phyloP scores from a whole-genome alignment of 768 basidiomycete genomes.

The Boletus pseudo-olivaceus region DNA sequence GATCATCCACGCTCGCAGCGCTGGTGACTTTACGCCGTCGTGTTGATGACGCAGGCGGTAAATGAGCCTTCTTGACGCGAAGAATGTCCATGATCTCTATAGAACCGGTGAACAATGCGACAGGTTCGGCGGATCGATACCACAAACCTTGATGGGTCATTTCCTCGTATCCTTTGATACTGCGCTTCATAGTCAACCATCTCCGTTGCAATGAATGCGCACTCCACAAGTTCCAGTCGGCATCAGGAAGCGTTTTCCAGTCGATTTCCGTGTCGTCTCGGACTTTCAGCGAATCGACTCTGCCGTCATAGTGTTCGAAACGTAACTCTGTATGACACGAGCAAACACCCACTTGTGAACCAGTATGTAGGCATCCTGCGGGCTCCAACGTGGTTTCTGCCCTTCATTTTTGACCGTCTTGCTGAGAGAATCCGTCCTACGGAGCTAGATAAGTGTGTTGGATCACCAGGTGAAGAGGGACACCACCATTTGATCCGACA shows the following conservation, averaged over 20 bases:
- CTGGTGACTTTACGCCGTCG: slow-evolving; percentile 52
- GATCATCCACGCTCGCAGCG: slow-evolving; percentile 46
- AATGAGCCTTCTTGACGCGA: slow-evolving; percentile 65
- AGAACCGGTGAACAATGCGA: slow-evolving; percentile 7
- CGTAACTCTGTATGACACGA: background rate
- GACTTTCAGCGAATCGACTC: slow-evolving; percentile 71
- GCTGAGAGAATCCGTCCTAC: slow-evolving; percentile 73
- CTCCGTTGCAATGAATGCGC: slow-evolving; percentile 74
- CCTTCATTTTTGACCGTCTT: slow-evolving; percentile 73
- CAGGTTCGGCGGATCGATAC: background rate
- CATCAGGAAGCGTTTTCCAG: slow-evolving; percentile 74
- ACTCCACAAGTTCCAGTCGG: slow-evolving; percentile 83
- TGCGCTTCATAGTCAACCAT: slow-evolving; percentile 76
- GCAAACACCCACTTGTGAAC: slow-evolving; percentile 61
- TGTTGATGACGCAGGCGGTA: slow-evolving; percentile 39
- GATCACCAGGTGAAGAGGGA: slow-evolving; percentile 4
- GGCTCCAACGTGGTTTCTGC: slow-evolving; percentile 66
- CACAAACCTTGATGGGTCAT: slow-evolving; percentile 73
- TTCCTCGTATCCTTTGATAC: slow-evolving; percentile 72
- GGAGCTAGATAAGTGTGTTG: background rate
- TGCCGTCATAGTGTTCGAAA: slow-evolving; percentile 26
- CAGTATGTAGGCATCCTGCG: slow-evolving; percentile 73
- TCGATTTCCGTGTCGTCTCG: slow-evolving; percentile 81
- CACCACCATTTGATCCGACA: slow-evolving; percentile 85
- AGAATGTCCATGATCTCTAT: slow-evolving; percentile 82